Conservation (phyloP, 2,329 filamentous ascomycete species). For the Epichloe aotearoae region DNA sequence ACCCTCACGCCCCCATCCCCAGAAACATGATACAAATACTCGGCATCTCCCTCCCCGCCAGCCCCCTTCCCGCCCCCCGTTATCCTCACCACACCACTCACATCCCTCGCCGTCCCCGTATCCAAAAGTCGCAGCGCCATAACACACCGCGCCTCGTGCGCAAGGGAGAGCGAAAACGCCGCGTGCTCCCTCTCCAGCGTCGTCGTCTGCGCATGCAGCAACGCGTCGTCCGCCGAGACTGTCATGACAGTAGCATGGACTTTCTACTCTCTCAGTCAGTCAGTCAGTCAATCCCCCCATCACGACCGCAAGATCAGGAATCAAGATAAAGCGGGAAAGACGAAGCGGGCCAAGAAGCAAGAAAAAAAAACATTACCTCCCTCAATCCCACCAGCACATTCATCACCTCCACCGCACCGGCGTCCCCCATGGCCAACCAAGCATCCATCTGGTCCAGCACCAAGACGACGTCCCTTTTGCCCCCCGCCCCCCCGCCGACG, state of each 20-base stretch:
- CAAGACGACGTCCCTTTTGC: slow-evolving; percentile 31
- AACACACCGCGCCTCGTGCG: slow-evolving; percentile 62
- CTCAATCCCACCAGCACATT: slow-evolving; percentile 46
- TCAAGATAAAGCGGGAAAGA: too few species aligned
- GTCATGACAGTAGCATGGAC: slow-evolving; percentile 55
- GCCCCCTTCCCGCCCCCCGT: slow-evolving; percentile 41
- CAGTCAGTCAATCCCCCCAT: too few species aligned
- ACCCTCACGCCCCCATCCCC: slow-evolving; percentile 69
- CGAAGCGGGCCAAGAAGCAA: background rate
- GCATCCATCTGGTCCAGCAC: slow-evolving; percentile 55
- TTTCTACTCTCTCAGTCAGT: slow-evolving; percentile 25
- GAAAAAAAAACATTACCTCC: slow-evolving; percentile 39
- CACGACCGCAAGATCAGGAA: too few species aligned
- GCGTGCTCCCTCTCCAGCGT: slow-evolving; percentile 58
- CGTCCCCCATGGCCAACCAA: slow-evolving; percentile 43
- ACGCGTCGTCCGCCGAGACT: slow-evolving; percentile 58
- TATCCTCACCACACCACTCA: slow-evolving; percentile 75
- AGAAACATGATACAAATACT: slow-evolving; percentile 70
- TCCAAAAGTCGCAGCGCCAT: slow-evolving; percentile 65
- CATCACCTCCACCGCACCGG: slow-evolving; percentile 33
- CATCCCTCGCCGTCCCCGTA: slow-evolving; percentile 78
- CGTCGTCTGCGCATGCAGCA: slow-evolving; percentile 48
- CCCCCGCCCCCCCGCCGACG: slow-evolving; percentile 7
- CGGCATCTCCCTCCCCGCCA: slow-evolving; percentile 34
- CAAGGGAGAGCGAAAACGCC: slow-evolving; percentile 54